Evolutionary conservation across 208 protist species (phyloP).

Genomic region (Trypanosoma scelopori): DNA sequence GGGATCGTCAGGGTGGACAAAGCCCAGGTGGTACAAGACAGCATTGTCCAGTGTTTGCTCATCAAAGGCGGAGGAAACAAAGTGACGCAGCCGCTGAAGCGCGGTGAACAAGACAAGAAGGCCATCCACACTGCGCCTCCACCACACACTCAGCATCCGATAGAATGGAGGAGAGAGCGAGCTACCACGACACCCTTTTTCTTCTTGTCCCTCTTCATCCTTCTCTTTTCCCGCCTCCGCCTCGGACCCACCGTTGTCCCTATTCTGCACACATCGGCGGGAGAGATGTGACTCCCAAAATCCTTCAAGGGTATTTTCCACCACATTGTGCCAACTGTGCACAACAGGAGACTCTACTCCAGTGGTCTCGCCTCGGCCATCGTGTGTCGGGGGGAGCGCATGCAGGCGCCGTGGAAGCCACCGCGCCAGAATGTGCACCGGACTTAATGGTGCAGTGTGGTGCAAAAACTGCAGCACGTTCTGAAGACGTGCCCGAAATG

Average conservation of each 20-base stretch:
- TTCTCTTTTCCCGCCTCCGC: neutral
- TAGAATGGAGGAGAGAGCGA: neutral
- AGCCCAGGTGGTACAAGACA: slow-evolving; percentile 22
- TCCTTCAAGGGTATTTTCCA: slow-evolving; percentile 11
- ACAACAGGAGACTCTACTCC: neutral
- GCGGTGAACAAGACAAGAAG: slow-evolving; percentile 25
- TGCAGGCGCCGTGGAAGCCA: slow-evolving; percentile 18
- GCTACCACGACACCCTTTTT: neutral
- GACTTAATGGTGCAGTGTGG: slow-evolving; percentile 18
- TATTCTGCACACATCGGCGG: neutral
- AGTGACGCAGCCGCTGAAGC: slow-evolving; percentile 19
- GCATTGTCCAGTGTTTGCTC: slow-evolving; percentile 24
- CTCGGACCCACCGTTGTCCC: neutral
- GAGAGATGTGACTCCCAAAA: slow-evolving; percentile 10
- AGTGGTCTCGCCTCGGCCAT: neutral
- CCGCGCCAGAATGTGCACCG: slow-evolving; percentile 13
- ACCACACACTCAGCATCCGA: slow-evolving; percentile 11
- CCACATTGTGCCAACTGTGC: neutral
- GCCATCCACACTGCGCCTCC: slow-evolving; percentile 4
- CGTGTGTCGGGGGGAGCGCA: neutral
- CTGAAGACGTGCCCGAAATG: slow-evolving; percentile 10
- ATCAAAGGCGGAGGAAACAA: slow-evolving; percentile 24
- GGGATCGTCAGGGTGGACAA: slow-evolving; percentile 14
- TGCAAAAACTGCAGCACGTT: slow-evolving; percentile 15
- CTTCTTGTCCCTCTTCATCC: neutral